These are phyloP conservation scores for Neurospora sp. DNA, from an alignment of 495 filamentous ascomycete genomes.

Conservation along the genomic window DNA sequence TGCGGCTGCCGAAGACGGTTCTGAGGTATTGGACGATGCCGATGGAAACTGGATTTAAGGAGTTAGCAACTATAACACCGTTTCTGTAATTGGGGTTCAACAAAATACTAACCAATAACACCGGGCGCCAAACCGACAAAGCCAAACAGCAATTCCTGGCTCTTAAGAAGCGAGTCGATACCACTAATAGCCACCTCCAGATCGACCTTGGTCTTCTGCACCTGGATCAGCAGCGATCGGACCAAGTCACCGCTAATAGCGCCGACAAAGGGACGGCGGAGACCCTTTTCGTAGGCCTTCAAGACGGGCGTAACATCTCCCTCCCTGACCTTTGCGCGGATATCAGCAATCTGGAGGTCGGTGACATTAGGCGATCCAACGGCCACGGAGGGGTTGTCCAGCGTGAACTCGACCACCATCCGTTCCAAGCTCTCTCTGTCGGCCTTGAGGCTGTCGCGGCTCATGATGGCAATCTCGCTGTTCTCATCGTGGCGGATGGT, in stretches of 20 bases:
- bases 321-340: conserved; percentile 69
- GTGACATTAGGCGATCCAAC: conserved; percentile 32
- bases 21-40: conserved; percentile 63
- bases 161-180: conserved; percentile 85
- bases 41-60: conserved; percentile 48
- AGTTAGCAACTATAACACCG: conserved; percentile 4
- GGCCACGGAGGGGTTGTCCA: conserved; percentile 55
- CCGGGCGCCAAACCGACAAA: conserved; percentile 91
- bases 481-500: conserved; percentile 87
- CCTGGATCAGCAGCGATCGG: conserved; percentile 83
- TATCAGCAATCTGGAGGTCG: conserved; percentile 53
- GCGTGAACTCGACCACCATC: conserved; percentile 94
- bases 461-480: conserved; percentile 93
- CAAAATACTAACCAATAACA: conserved; percentile 37
- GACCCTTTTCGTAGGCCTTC: conserved; percentile 78
- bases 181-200: conserved; percentile 92
- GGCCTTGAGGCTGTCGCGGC: conserved; percentile 74
- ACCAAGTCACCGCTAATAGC: conserved; percentile 78
- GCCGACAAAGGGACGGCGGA: conserved; percentile 67
- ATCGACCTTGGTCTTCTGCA: conserved; percentile 98
- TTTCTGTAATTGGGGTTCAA: too few relatives aligned
- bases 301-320: conserved; percentile 90
- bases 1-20: conserved; percentile 53
- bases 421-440: conserved; percentile 87
- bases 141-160: conserved; percentile 94